A percentile compares a stretch with the other conserved stretches of the same genome.
Evolutionary conservation across 768 basidiomycete genomes (phyloP).

Genomic region (Phaeolepiota aurea): DNA sequence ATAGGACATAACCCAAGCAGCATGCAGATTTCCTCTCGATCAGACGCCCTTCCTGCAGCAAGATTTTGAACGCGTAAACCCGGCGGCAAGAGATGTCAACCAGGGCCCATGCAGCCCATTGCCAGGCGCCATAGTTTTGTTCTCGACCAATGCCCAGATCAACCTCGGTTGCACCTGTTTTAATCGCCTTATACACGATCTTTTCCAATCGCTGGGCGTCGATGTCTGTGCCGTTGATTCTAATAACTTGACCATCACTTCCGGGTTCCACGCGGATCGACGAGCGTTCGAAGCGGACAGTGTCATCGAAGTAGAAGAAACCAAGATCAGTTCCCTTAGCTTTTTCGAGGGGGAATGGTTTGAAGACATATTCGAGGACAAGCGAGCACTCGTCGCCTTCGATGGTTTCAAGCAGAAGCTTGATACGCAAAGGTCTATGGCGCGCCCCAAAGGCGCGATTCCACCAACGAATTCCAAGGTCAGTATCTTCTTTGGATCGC

Average conservation of each 20-base stretch:
- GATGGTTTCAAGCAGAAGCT: constrained; percentile 24
- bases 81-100: constrained; percentile 29
- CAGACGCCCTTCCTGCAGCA: constrained; percentile 20
- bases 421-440: constrained; percentile 25
- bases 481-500: constrained; percentile 23
- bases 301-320: constrained; percentile 28
- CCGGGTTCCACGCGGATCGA: constrained; percentile 16
- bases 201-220: constrained; percentile 19
- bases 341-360: constrained; percentile 17
- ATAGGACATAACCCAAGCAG: constrained; percentile 26
- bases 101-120: constrained; percentile 28
- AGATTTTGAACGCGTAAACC: constrained; percentile 31
- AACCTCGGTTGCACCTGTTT: constrained; percentile 27
- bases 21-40: constrained; percentile 18
- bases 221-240: constrained; percentile 15
- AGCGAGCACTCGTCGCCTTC: constrained; percentile 30
- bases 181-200: constrained; percentile 25
- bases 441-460: constrained; percentile 23
- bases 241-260: constrained; percentile 8
- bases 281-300: constrained; percentile 13
- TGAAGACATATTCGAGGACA: constrained; percentile 28
- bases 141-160: constrained; percentile 22
- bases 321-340: constrained; percentile 17
- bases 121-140: constrained; percentile 20
- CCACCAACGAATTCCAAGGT: constrained; percentile 21